Conservation (phyloP, 257 asterid genomes). For the Nicotiana obtusifolia region DNA sequence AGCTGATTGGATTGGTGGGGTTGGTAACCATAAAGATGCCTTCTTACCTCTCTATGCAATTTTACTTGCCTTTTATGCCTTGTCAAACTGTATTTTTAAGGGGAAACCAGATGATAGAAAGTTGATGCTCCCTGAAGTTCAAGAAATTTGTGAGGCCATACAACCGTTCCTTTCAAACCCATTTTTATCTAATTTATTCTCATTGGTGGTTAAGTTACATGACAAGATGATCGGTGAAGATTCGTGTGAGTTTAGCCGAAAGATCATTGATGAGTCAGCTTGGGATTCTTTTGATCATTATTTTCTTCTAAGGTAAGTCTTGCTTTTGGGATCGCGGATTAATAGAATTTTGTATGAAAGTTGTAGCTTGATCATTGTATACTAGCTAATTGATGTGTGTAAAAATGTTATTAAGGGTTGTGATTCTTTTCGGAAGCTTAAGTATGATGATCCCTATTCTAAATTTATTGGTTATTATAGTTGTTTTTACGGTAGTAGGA, state of each 20-base stretch:
- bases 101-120: slow-evolving; percentile 28
- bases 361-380: slow-evolving; percentile 6
- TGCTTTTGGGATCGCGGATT: too few relatives aligned
- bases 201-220: slow-evolving; percentile 43
- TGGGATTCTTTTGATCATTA: slow-evolving; percentile 75
- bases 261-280: slow-evolving; percentile 24
- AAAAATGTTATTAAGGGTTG: not conserved
- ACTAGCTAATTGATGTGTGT: not conserved
- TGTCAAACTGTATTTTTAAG: slow-evolving; percentile 53
- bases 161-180: slow-evolving; percentile 66
- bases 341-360: too few relatives aligned
- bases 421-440: too few relatives aligned
- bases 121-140: slow-evolving; percentile 44
- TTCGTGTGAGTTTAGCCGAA: slow-evolving; percentile 20
- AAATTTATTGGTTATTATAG: too few relatives aligned
- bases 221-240: slow-evolving; percentile 37
- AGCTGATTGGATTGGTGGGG: slow-evolving; percentile 76
- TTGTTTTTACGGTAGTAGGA: too few relatives aligned
- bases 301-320: slow-evolving; percentile 53
- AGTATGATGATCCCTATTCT: too few relatives aligned
- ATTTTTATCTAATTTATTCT: slow-evolving; percentile 48
- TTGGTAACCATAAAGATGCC: slow-evolving; percentile 87
- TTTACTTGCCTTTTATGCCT: slow-evolving; percentile 53
- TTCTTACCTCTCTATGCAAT: slow-evolving; percentile 74
- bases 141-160: slow-evolving; percentile 46